phyloP scores from a whole-genome alignment of 208 protist genomes.

The Trypanosoma theileri region DNA sequence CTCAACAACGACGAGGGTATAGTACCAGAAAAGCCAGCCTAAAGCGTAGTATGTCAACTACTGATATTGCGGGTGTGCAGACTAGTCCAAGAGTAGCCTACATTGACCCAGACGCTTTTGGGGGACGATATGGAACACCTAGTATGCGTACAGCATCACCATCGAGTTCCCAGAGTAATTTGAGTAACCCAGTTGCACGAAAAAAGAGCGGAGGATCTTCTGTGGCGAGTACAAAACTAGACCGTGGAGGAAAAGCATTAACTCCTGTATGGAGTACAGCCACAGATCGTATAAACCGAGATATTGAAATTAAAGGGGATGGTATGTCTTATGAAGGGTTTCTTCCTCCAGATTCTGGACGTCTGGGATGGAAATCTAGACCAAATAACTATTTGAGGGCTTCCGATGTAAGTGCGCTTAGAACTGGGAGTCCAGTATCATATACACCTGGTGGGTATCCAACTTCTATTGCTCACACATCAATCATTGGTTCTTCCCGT shows the following conservation, averaged over 20 bases:
- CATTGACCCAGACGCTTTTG: background rate
- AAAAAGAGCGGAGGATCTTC: background rate
- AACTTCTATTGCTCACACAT: too few relatives aligned
- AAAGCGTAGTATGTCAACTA: background rate
- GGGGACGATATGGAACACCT: background rate
- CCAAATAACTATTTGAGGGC: background rate
- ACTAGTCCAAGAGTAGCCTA: background rate
- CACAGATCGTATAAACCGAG: slow-evolving; percentile 9
- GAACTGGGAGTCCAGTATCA: background rate
- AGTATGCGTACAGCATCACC: background rate
- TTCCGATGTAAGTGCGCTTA: slow-evolving; percentile 5
- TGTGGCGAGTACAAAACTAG: background rate
- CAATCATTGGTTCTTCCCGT: too few relatives aligned
- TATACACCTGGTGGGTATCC: background rate
- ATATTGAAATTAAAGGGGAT: background rate
- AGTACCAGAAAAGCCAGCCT: too few relatives aligned
- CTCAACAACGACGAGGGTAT: too few relatives aligned
- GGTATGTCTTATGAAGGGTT: slow-evolving; percentile 2
- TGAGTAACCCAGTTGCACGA: background rate
- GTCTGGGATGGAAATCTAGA: background rate
- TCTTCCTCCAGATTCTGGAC: background rate
- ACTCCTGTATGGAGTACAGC: slow-evolving; percentile 4
- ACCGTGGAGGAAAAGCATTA: background rate
- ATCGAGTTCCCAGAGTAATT: background rate
- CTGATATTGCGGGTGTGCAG: background rate